Evolutionary conservation across 805 yeast genomes (phyloP), one percentile per base, ranked within the genome.

Genomic region (Saturnispora dispora): DNA sequence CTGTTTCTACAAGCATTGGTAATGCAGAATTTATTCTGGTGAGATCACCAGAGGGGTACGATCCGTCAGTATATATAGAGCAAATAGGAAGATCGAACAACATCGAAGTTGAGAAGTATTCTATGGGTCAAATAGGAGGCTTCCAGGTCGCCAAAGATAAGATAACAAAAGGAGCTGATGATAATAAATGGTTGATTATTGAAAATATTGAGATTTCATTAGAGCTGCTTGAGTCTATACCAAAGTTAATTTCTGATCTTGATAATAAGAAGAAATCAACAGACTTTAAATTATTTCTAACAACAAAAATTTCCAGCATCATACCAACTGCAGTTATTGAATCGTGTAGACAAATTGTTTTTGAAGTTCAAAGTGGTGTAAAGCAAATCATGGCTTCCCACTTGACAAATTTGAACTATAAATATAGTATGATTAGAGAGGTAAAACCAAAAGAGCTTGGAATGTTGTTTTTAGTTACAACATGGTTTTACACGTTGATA

Each of bases 181-280:
- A 61, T 1, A 88, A 87, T 0, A 58, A 63, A 1, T 88, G 96
- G 96, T 64, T 91, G 0, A 58, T 90, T 28, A 64, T 91, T 30
- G 96, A 91, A 61, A 90, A 90, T 60, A 70, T 87, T 11, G 96
- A 91, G 53, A 75, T 85, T 73, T 79, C 93, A 0, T 68, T 76
- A 1, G 63, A 61, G 3, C 84, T 95, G 88, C 67, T 86, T 27
- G 77, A 74, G 13, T 60, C 69, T 9, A 64, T 86, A 18, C 82
- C 74, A 47, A 78, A 74, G 57, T 60, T 63, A n/a, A 62, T 81
- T 44, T 72, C 68, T 30, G 57, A 62, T 3, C 45, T 69, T 1
- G 52, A 54, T 1, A n/a, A n/a, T 1, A 3, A 15, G 6, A 15
- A 5, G 2, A 57, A 63, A 0, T 62, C 68, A 4, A 47, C 60